Percentiles rank a stretch among this genome's conserved stretches.
Evolutionary conservation across 768 basidiomycete species (phyloP).

Genomic region (Serendipita sp.): DNA sequence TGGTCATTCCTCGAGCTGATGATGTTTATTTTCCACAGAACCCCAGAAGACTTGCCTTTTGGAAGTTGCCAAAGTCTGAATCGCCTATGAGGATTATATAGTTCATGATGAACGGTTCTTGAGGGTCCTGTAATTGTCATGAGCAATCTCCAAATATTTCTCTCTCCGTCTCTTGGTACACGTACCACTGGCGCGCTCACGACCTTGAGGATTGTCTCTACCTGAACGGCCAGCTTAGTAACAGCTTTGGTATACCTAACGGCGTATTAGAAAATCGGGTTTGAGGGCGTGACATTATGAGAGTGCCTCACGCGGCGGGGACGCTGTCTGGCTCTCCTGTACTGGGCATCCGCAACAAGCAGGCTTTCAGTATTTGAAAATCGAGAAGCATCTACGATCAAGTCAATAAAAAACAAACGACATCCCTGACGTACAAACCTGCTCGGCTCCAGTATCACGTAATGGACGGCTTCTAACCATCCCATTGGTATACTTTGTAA

Average conservation of each 20-base stretch:
- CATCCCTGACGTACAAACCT: constrained; percentile 31
- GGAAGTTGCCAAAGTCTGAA: constrained; percentile 92
- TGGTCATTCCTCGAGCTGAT: neutral
- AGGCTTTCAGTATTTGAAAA: constrained; percentile 71
- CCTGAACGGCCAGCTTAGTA: constrained; percentile 58
- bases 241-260: constrained; percentile 69
- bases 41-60: constrained; percentile 65
- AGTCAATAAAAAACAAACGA: neutral
- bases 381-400: constrained; percentile 71
- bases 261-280: constrained; percentile 10
- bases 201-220: constrained; percentile 90
- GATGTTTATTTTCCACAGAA: no score
- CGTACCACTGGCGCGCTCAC: constrained; percentile 83
- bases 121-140: constrained; percentile 50
- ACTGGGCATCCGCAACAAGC: constrained; percentile 70
- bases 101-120: constrained; percentile 89
- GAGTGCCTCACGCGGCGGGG: constrained; percentile 17
- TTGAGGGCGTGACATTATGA: no score
- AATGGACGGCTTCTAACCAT: constrained; percentile 83
- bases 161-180: constrained; percentile 9
- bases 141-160: neutral
- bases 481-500: constrained; percentile 78
- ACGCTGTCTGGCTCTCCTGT: constrained; percentile 14
- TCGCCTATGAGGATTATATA: constrained; percentile 91
- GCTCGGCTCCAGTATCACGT: constrained; percentile 88